phyloP scores from a whole-genome alignment of 2,329 filamentous ascomycete species.

The Teratosphaeria destructans region DNA sequence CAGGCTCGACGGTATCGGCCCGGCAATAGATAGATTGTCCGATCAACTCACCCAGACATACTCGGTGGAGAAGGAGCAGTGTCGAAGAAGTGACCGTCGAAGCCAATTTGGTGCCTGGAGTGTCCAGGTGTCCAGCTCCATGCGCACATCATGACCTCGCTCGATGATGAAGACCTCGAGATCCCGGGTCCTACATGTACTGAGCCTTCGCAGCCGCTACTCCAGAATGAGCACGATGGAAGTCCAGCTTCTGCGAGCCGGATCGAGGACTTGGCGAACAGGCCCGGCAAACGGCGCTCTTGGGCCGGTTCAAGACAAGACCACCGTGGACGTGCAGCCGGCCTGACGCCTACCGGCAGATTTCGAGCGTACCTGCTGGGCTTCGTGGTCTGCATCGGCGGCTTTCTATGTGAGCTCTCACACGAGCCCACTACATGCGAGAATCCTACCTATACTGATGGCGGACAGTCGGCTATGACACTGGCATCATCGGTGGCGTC shows the following conservation, averaged over 20 bases:
- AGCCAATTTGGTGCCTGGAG: background rate
- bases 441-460: background rate
- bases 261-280: background rate
- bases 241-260: background rate
- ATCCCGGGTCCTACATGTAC: background rate
- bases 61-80: background rate
- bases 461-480: slow-evolving; percentile 32
- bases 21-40: background rate
- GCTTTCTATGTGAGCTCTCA: slow-evolving; percentile 31
- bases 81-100: background rate
- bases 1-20: background rate
- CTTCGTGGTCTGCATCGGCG: slow-evolving; percentile 42
- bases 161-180: background rate
- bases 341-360: slow-evolving; percentile 21
- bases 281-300: background rate
- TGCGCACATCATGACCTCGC: background rate
- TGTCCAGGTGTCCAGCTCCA: background rate
- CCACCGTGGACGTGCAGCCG: background rate
- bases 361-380: slow-evolving; percentile 44
- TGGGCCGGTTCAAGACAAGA: background rate
- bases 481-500: slow-evolving; percentile 27
- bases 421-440: background rate
- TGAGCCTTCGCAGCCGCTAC: background rate
- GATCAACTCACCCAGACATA: background rate
- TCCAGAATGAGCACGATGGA: background rate